Conservation (phyloP, 176 grass and related monocot species). For the Cocos nucifera region DNA sequence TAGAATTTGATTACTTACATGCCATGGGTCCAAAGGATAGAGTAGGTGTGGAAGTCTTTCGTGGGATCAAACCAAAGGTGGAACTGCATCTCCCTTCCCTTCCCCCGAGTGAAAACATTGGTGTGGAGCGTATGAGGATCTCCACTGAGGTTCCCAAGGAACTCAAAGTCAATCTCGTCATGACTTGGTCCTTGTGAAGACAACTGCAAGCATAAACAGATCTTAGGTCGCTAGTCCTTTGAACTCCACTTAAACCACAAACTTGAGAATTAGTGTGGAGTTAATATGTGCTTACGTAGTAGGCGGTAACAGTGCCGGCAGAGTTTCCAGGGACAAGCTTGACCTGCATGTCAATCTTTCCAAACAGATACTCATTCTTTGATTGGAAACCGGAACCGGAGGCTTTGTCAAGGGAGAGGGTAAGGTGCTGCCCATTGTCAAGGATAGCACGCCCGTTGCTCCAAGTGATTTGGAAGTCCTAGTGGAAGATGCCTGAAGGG, state of each 20-base stretch:
- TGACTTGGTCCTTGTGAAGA: slow-evolving; percentile 1
- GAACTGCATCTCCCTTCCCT: slow-evolving; percentile 14
- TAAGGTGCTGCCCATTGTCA: slow-evolving; percentile 3
- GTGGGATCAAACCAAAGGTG: slow-evolving; percentile 19
- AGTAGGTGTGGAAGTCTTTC: slow-evolving; percentile 17
- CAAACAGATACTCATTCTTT: slow-evolving; percentile 1
- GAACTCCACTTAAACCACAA: not conserved
- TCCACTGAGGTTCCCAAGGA: slow-evolving; percentile 10
- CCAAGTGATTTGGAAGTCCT: slow-evolving; percentile 11
- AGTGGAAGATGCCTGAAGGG: slow-evolving; percentile 2
- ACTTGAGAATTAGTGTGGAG: no score
- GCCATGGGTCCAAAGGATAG: slow-evolving; percentile 1
- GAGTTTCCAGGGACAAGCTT: slow-evolving; percentile 8
- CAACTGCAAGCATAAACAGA: not conserved
- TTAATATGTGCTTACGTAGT: not conserved
- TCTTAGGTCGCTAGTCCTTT: not conserved
- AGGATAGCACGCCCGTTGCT: slow-evolving; percentile 1
- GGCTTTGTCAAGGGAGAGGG: slow-evolving; percentile 1
- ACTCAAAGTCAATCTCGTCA: slow-evolving; percentile 17
- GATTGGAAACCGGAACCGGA: slow-evolving; percentile 6
- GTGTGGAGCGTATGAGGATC: slow-evolving; percentile 9
- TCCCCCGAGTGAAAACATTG: slow-evolving; percentile 11
- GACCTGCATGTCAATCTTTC: slow-evolving; percentile 1
- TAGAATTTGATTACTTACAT: not conserved
- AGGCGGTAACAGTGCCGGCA: slow-evolving; percentile 7